A percentile compares a stretch with the other conserved stretches of the same genome.
phyloP scores from a whole-genome alignment of 768 basidiomycete species.

The Cyclocybe cylindracea region DNA sequence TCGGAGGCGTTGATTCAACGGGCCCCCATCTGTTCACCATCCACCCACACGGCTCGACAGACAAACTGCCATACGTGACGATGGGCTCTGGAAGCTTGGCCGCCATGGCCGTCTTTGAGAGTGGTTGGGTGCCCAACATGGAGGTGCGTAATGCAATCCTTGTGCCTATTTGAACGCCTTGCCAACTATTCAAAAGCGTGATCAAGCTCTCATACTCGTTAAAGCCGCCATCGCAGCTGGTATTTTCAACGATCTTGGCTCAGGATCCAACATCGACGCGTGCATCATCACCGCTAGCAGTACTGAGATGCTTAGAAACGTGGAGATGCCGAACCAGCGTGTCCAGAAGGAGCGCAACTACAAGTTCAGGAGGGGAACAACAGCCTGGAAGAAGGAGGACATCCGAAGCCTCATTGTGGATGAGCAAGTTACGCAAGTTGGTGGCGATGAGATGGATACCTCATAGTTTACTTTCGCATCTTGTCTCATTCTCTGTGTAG shows the following conservation, averaged over 20 bases:
- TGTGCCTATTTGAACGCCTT: neutral
- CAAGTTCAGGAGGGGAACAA: conserved; percentile 83
- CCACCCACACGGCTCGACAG: conserved; percentile 95
- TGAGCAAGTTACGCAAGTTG: conserved; percentile 63
- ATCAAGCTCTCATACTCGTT: conserved; percentile 81
- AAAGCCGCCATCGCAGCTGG: conserved; percentile 88
- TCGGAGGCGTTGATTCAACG: conserved; percentile 94
- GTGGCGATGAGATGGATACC: conserved; percentile 80
- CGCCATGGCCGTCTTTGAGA: conserved; percentile 98
- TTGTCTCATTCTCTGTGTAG: neutral
- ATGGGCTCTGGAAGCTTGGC: conserved; percentile 98
- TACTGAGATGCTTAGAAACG: conserved; percentile 94
- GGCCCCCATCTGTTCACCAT: conserved; percentile 97
- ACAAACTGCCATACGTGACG: conserved; percentile 97
- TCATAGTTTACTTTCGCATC: conserved; percentile 40
- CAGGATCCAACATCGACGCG: conserved; percentile 97
- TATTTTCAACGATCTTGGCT: conserved; percentile 99
- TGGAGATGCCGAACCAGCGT: conserved; percentile 87
- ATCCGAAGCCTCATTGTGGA: conserved; percentile 70
- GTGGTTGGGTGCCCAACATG: conserved; percentile 79
- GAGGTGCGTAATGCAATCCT: conserved; percentile 47
- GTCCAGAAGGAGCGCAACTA: conserved; percentile 74
- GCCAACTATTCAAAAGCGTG: conserved; percentile 47
- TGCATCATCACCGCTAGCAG: conserved; percentile 87
- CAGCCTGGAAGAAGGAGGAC: conserved; percentile 83